Conservation (phyloP, 805 yeast genomes). For the Ogataea degrootiae region DNA sequence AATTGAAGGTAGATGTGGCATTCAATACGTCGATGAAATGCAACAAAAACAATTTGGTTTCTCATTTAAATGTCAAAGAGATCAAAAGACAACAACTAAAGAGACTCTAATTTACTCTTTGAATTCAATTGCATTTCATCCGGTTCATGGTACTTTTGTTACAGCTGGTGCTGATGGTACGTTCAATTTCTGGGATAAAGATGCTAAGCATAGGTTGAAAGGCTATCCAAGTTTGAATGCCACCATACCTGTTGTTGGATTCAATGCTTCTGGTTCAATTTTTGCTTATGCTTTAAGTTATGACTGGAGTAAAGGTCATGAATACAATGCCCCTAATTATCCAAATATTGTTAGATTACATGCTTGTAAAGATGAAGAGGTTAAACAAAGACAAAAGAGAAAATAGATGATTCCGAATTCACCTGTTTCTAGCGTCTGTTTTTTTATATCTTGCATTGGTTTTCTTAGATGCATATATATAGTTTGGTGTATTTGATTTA, state of each 20-base stretch:
- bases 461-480: not conserved
- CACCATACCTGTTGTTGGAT: conserved; percentile 71
- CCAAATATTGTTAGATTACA: conserved; percentile 79
- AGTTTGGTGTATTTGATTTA: too few relatives aligned
- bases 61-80: conserved; percentile 93
- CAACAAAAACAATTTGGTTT: conserved; percentile 72
- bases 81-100: conserved; percentile 45
- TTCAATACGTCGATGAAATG: conserved; percentile 82
- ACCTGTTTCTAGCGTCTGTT: not conserved
- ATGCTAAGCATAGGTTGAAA: conserved; percentile 80
- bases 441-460: not conserved
- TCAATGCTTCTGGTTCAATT: conserved; percentile 77
- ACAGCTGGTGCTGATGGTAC: conserved; percentile 96
- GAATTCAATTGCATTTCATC: conserved; percentile 81
- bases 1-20: conserved; percentile 92
- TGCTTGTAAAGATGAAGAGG: conserved; percentile 80
- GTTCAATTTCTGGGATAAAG: conserved; percentile 94
- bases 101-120: conserved; percentile 74
- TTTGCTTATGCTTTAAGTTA: conserved; percentile 90
- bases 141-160: conserved; percentile 81
- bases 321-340: conserved; percentile 67
- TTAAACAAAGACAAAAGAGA: conserved; percentile 48
- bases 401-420: conserved; percentile 8
- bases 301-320: conserved; percentile 94
- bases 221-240: conserved; percentile 65